Conservation (phyloP, 495 filamentous ascomycete species). For the Penicillium odoratum region DNA sequence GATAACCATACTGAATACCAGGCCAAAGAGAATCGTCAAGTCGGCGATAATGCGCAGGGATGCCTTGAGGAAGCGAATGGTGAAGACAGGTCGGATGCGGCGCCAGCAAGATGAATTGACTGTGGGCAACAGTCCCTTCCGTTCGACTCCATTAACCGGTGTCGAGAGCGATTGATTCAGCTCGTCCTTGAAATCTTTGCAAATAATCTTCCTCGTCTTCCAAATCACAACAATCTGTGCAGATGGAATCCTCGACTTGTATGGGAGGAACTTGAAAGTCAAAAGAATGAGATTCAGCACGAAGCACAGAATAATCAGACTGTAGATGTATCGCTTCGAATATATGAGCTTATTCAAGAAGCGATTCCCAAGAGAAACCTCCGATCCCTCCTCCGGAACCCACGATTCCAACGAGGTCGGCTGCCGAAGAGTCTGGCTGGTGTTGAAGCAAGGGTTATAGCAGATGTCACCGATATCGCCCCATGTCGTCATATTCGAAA, state of each 20-base stretch:
- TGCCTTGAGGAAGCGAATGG: conserved; percentile 9
- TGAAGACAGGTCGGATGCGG: conserved; percentile 12
- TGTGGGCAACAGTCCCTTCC: not conserved
- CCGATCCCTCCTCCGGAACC: conserved; percentile 9
- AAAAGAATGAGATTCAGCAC: conserved; percentile 28
- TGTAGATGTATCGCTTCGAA: conserved; percentile 36
- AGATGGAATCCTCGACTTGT: conserved; percentile 29
- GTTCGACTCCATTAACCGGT: not conserved
- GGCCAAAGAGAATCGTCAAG: conserved; percentile 20
- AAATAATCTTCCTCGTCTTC: conserved; percentile 25
- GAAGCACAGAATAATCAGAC: conserved; percentile 29
- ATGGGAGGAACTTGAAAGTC: conserved; percentile 28
- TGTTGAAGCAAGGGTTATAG: conserved; percentile 38
- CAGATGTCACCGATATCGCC: conserved; percentile 27
- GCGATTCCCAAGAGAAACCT: conserved; percentile 2
- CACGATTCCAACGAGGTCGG: conserved; percentile 17
- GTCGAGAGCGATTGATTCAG: conserved; percentile 4
- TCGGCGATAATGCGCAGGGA: conserved; percentile 20
- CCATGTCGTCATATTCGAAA: conserved; percentile 26
- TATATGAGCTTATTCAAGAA: conserved; percentile 28
- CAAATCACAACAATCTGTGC: conserved; percentile 26
- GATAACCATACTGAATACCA: conserved; percentile 34
- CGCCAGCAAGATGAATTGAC: not conserved
- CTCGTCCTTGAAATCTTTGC: conserved; percentile 23
- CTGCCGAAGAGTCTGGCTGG: conserved; percentile 31